Evolutionary conservation across 192 early-diverging fungal genomes (phyloP), one percentile per base, ranked within the genome.

Genomic region (Umbelopsis sp.): DNA sequence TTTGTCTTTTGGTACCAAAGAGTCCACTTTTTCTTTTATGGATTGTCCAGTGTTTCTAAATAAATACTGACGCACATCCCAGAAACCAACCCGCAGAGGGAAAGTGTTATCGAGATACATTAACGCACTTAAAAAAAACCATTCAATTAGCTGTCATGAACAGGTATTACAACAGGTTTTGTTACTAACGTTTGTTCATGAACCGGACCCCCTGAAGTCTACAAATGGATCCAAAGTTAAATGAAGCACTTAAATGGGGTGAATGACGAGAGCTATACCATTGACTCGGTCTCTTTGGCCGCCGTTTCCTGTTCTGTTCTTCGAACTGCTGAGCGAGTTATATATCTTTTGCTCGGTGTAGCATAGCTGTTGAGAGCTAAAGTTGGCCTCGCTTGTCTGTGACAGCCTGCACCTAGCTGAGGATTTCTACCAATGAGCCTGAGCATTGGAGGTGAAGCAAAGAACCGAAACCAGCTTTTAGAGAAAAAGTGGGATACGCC

Each of bases 91-190:
- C n/a, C 74, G 70, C 20, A 82, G 35, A 1, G 81, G 81, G 50
- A 71, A 80, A 6, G 77, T 69, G 61, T 82, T 81, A 46, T 82
- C 79, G 11, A 82, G 71, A 69, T 79, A 81, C 55, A 61, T 61
- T 33, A 61, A 61, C 18, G 55, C 55, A 16, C 55, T 61, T 30
- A 3, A 15, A 25, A 27, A 35, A n/a, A 37, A 25, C 7, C 13
- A 25, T 11, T 61, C 10, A 35, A 18, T 61, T 61, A 35, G 27
- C 23, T 61, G 16, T n/a, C 27, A 61, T 49, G 3, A 1, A 4
- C 12, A 16, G 15, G 13, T 61, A 35, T 55, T 27, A 35, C 0
- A 11, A 35, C 1, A 25, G 21, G 37, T 25, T 12, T 2, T 9
- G 2, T 4, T 16, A 61, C 55, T 61, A 12, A 61, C 55, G 27